Evolutionary conservation across 2,329 filamentous ascomycete species (phyloP), one percentile per base, ranked within the genome.

Genomic region (Talaromyces marneffei): DNA sequence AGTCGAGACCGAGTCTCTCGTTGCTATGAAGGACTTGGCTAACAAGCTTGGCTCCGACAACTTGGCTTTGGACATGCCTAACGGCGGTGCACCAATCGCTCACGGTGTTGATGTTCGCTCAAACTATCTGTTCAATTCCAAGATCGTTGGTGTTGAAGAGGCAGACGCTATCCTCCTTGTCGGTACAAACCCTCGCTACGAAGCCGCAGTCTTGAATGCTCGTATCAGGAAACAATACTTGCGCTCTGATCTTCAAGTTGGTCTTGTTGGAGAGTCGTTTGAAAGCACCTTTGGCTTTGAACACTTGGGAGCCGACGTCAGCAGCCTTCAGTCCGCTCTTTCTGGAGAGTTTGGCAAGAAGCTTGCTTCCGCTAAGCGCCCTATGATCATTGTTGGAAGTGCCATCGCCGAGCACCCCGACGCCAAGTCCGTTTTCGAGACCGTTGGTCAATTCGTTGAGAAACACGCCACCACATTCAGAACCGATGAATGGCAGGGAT

Each of bases 221-320:
- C 90, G 94, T 67, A 99, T 99, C 73, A 86, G 94, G 71, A 99
- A 99, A 83, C 92, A 97, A 77, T 99, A 93, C 90, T 82, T 99
- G 68, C 88, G 92, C 68, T 97, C 94, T 37, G 92, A 97, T 69
- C 86, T 99, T 25, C 89, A 97, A 75, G 86, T 99, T 69, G 94
- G 89, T 66, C 85, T 97, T 62, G 87, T 99, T 67, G 94, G 94
- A 66, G 90, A 97, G 80, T 79, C 87, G 40, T 99, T 93, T 76
- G 87, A 96, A 54, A 96, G 92, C 61, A 99, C 92, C 33, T 99
- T 97, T 72, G 92, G 96, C 69, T 96, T 93, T 71, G 88, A 96
- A 77, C 91, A 97, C 72, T 85, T 97, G 42, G 94, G 94, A 67
- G 80, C 83, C 57, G 90, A 93, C 75, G 84, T 89, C 64, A 85